These are phyloP conservation scores for Colletotrichum simmondsii DNA, from an alignment of 2,329 filamentous ascomycete species.

Conservation along the genomic window DNA sequence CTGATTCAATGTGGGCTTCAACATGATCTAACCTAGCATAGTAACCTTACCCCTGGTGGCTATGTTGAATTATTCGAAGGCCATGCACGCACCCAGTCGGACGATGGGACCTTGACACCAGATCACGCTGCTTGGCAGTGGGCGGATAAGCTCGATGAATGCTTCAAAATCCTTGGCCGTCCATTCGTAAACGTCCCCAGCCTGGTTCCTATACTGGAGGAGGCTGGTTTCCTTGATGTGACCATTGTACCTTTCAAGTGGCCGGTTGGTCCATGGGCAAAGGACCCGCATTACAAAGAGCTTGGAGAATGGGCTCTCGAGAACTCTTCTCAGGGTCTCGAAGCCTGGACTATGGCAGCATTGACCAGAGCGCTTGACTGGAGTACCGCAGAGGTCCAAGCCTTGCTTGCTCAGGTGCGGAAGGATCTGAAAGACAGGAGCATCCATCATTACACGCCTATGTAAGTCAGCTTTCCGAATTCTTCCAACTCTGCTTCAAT, in stretches of 20 bases:
- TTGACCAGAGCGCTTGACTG: not conserved
- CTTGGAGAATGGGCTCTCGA: not conserved
- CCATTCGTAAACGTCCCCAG: constrained; percentile 48
- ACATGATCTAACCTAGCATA: constrained; percentile 30
- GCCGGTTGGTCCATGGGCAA: not conserved
- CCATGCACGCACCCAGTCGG: constrained; percentile 43
- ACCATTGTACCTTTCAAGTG: not conserved
- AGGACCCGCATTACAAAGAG: not conserved
- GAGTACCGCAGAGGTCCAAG: not conserved
- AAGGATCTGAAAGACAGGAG: not conserved
- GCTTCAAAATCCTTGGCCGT: constrained; percentile 47
- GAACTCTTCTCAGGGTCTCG: not conserved
- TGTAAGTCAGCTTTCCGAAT: not conserved
- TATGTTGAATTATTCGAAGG: constrained; percentile 52
- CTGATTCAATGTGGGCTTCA: not conserved
- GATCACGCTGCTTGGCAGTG: constrained; percentile 33
- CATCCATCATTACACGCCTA: not conserved
- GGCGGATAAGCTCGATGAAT: constrained; percentile 41
- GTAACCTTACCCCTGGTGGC: constrained; percentile 47
- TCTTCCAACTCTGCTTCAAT: not conserved
- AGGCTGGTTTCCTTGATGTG: not conserved
- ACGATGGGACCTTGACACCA: constrained; percentile 40
- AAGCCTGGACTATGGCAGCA: not conserved
- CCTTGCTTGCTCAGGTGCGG: not conserved
- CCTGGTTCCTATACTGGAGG: constrained; percentile 45